Conservation (phyloP, 352 stramenopile genomes). For the Pythium rishiriense region DNA sequence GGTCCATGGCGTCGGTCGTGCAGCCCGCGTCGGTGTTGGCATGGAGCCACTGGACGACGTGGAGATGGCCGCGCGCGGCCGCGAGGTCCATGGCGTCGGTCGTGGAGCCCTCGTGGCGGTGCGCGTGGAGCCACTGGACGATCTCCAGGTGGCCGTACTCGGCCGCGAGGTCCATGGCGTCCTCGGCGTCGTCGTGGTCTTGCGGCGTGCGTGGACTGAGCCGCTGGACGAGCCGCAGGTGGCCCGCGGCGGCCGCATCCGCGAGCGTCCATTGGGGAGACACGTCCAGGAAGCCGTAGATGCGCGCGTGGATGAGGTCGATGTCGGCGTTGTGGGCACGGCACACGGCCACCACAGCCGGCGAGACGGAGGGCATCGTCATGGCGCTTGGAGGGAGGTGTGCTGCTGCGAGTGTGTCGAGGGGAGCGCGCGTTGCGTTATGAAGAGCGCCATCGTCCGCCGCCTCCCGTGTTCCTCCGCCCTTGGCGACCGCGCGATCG, state of each 20-base stretch:
- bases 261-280: constrained; percentile 22
- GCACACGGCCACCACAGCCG: constrained; percentile 22
- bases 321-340: constrained; percentile 10
- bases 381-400: background rate
- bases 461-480: no score
- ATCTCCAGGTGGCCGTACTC: constrained; percentile 31
- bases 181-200: constrained; percentile 12
- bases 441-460: background rate
- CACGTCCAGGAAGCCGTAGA: constrained; percentile 25
- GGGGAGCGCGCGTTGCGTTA: background rate
- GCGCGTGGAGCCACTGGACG: constrained; percentile 25
- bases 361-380: constrained; percentile 11
- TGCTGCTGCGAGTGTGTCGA: background rate
- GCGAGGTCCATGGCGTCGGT: constrained; percentile 26
- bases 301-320: constrained; percentile 20
- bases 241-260: constrained; percentile 19
- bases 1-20: constrained; percentile 35
- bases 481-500: no score
- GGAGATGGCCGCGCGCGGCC: constrained; percentile 12
- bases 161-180: constrained; percentile 33
- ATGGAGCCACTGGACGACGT: constrained; percentile 21
- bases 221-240: constrained; percentile 21
- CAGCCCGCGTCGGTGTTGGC: constrained; percentile 22
- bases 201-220: background rate
- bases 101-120: constrained; percentile 17